Base-by-base conservation (phyloP, 768 basidiomycete species). In the Tylopilus sp. region DNA sequence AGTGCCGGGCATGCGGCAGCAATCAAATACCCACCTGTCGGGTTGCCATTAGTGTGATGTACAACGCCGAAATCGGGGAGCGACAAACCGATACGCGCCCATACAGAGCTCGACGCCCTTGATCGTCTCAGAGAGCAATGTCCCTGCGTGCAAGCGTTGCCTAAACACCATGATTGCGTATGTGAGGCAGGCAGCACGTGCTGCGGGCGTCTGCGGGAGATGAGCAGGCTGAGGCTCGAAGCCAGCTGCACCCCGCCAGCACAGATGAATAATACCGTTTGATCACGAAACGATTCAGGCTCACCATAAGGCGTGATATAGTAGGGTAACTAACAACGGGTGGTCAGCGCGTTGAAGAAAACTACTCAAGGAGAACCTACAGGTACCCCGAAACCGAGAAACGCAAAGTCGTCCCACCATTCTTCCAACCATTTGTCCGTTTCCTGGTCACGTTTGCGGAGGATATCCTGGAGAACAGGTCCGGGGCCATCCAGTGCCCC, bases 321-420 rank as follows among this genome's bases (percentile, higher is more conserved):
- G 41, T 57, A 43, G 53, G 52, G 39, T 46, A 36, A 10, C 5
- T 82, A 38, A 12, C 23, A 52, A 40, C 3, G 21, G 18, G 12
- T 38, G 36, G 42, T 57, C 39, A 54, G 52, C n/a, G n/a, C n/a
- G 51, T 2, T 40, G 3, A n/a, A 44, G 23, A 48, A 13, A 43
- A 18, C 6, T 5, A 28, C 18, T 18, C n/a, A n/a, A 26, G 48
- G 11, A 22, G 62, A 47, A 10, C 83, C 47, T 58, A 89, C 90
- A 46, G 91, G 85, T 59, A 94, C 94, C 45, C 94, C 74, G 66
- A 93, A 98, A 6, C 82, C 78, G 59, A 94, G 75, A 63, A 95
- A 98, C 1, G 74, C 89, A 12, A 65, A 68, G 57, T 91, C 85
- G 65, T 98, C 93, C 94, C 94, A 98, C 94, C 94, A 98, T 92